These are phyloP conservation scores for Auriculariales sp. DNA, from an alignment of 768 basidiomycete species.

Conservation along the genomic window DNA sequence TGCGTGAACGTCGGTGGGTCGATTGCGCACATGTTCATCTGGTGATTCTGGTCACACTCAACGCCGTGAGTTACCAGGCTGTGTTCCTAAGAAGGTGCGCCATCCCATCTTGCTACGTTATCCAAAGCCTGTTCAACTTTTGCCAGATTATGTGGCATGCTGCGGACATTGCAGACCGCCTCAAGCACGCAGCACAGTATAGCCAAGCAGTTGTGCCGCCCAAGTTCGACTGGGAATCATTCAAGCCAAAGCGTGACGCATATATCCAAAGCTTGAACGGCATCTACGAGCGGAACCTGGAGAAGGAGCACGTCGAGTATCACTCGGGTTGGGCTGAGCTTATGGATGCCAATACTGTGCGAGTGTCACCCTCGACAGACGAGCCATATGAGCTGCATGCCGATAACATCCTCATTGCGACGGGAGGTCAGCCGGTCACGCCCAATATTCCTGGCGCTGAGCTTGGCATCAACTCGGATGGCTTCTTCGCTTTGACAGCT, in stretches of 20 bases:
- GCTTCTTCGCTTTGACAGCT: conserved; percentile 83
- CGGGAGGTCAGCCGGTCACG: conserved; percentile 71
- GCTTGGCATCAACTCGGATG: conserved; percentile 85
- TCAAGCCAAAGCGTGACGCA: conserved; percentile 91
- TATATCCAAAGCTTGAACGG: conserved; percentile 83
- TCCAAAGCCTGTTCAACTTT: no score
- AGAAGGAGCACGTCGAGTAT: conserved; percentile 76
- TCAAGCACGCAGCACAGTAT: conserved; percentile 56
- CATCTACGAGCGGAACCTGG: conserved; percentile 83
- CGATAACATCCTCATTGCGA: conserved; percentile 70
- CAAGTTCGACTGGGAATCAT: conserved; percentile 76
- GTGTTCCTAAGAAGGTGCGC: conserved; percentile 89
- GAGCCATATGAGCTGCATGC: conserved; percentile 63
- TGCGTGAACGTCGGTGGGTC: conserved; percentile 91
- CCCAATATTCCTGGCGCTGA: conserved; percentile 91
- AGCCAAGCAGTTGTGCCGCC: conserved; percentile 35
- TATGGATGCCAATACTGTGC: conserved; percentile 49
- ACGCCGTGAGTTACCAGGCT: conserved; percentile 38
- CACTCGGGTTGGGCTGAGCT: conserved; percentile 69
- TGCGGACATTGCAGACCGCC: conserved; percentile 75
- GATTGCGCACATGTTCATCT: no score
- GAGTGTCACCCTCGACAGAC: conserved; percentile 51
- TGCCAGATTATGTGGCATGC: conserved; percentile 95
- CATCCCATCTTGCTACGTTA: no score
- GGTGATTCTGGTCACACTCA: not conserved